Base-by-base conservation (phyloP, 1,139 yeast genomes). In the Wickerhamiella infanticola region DNA sequence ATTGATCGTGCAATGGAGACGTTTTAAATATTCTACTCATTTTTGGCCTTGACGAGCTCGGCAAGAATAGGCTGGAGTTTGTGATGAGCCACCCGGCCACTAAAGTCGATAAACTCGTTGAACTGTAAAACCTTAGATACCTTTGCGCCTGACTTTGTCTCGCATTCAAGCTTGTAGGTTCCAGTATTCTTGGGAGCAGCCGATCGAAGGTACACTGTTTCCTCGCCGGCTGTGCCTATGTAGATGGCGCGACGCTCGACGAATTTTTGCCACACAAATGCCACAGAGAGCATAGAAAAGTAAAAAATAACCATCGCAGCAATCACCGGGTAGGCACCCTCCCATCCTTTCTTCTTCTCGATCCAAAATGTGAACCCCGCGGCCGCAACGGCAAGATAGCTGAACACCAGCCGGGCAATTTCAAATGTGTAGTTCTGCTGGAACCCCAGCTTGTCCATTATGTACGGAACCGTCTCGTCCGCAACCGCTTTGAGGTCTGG, bases 401-500 rank as follows among this genome's bases (percentile, higher is more conserved):
- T 95, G 40, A 86, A 61, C 0, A 71, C 77, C 42, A 88, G 67
- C 55, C 81, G 79, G 27, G 72, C 63, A 58, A 86, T 94, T 43
- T 68, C 68, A 36, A 78, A 60, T 11, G 57, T 57, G 58, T 76
- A 79, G 24, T 77, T 68, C 60, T 84, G 84, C 13, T 63, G 64
- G 61, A 74, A 86, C 2, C 88, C 90, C 43, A 78, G 25, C 11
- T 40, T 35, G 26, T 46, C 55, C 43, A 53, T 39, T 25, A 48
- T n/a, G 9, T 9, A 26, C 39, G 46, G 53, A 23, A 53, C 39
- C 7, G 42, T 45, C 41, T 50, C 55, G 37, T 53, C 55, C 5
- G 51, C 49, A 25, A 45, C 50, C 26, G 47, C 48, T 35, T 51
- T 51, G 40, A 52, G 54, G 42, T 48, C 48, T 13, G 44, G 42